A percentile compares a stretch with the other conserved stretches of the same genome.
phyloP scores from a whole-genome alignment of 371 early-diverging fungal species.

The Amoeboaphelidium protococcarum region DNA sequence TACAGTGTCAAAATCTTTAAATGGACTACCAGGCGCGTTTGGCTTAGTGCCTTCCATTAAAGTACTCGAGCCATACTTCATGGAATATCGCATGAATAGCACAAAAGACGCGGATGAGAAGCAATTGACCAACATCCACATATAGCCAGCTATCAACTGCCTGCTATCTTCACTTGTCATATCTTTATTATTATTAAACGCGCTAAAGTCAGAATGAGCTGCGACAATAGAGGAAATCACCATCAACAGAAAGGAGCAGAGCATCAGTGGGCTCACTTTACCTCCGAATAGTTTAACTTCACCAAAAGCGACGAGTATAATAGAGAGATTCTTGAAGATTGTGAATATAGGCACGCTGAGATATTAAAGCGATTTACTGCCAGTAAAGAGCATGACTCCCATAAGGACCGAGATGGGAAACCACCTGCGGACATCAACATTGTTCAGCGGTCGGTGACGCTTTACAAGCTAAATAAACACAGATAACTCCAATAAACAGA shows the following conservation, averaged over 20 bases:
- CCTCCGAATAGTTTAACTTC: slow-evolving; percentile 63
- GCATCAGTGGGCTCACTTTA: slow-evolving; percentile 42
- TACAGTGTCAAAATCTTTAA: slow-evolving; percentile 85
- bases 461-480: too few species aligned
- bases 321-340: slow-evolving; percentile 94
- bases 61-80: slow-evolving; percentile 38
- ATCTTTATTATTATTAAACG: slow-evolving; percentile 6
- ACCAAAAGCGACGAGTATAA: slow-evolving; percentile 83
- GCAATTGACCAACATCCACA: slow-evolving; percentile 81
- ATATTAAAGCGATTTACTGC: slow-evolving; percentile 72
- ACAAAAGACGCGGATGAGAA: slow-evolving; percentile 69
- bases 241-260: slow-evolving; percentile 67
- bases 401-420: slow-evolving; percentile 58
- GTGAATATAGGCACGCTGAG: slow-evolving; percentile 87
- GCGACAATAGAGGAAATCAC: slow-evolving; percentile 78
- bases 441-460: slow-evolving; percentile 31
- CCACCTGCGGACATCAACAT: slow-evolving; percentile 45
- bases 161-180: slow-evolving; percentile 5
- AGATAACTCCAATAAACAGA: too few species aligned
- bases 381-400: slow-evolving; percentile 91
- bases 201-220: slow-evolving; percentile 34
- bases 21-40: too few species aligned
- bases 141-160: slow-evolving; percentile 32
- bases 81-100: slow-evolving; percentile 59
- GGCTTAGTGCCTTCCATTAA: too few species aligned